Conservation (phyloP, 2,329 filamentous ascomycete genomes). For the Aureobasidium leucospermi region DNA sequence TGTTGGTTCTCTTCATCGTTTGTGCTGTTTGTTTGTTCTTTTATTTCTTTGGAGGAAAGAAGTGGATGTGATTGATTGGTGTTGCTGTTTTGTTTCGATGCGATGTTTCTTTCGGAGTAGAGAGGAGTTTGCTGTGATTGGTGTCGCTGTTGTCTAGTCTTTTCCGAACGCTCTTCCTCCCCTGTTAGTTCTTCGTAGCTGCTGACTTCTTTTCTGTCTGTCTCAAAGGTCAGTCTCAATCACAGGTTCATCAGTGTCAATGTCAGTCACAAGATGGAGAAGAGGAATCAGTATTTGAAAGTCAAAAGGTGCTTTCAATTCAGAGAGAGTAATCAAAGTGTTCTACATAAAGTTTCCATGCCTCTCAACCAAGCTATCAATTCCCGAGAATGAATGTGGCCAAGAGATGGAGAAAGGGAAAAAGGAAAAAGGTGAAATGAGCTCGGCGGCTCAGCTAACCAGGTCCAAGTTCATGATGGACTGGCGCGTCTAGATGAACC, state of each 20-base stretch:
- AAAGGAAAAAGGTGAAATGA: constrained; percentile 26
- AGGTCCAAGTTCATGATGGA: neutral
- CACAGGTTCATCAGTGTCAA: neutral
- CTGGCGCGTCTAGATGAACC: constrained; percentile 38
- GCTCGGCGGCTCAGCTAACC: constrained; percentile 12
- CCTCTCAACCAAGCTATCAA: neutral
- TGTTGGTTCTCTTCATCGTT: too few species aligned
- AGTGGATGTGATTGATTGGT: too few species aligned
- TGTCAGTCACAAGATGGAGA: too few species aligned
- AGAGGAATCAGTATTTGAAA: neutral
- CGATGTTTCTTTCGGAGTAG: too few species aligned
- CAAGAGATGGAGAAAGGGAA: constrained; percentile 54
- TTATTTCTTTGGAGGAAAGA: too few species aligned
- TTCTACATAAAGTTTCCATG: neutral
- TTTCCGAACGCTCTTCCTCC: too few species aligned
- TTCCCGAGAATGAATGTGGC: neutral
- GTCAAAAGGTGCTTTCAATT: constrained; percentile 10
- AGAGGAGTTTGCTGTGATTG: too few species aligned
- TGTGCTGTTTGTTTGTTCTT: too few species aligned
- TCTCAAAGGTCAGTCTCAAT: neutral
- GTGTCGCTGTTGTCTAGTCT: neutral
- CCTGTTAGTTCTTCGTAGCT: neutral
- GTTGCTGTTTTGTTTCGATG: too few species aligned
- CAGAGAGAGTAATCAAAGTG: constrained; percentile 3
- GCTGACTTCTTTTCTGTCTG: neutral